A percentile compares a stretch with the other conserved stretches of the same genome.
These are phyloP conservation scores for Mrakia gelida DNA, from an alignment of 768 basidiomycete genomes.

Conservation along the genomic window DNA sequence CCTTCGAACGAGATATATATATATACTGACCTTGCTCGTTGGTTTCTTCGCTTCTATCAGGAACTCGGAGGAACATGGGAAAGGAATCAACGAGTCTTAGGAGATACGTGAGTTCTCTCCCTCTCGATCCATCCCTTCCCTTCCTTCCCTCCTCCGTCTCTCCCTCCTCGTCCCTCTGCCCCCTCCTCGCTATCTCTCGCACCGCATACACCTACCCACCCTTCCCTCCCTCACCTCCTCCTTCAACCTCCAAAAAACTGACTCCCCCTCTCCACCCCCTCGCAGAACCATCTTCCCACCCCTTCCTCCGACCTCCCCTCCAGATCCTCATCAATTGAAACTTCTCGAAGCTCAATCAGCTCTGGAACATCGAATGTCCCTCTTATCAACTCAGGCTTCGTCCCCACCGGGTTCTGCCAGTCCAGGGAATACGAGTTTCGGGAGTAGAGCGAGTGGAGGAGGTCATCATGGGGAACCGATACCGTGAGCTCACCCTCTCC, in stretches of 20 bases:
- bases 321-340: slow-evolving; percentile 16
- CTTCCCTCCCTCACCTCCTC: background rate
- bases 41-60: background rate
- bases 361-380: slow-evolving; percentile 20
- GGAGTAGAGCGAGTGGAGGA: background rate
- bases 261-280: background rate
- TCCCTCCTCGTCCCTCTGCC: background rate
- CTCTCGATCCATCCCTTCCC: background rate
- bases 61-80: slow-evolving; percentile 4
- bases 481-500: background rate
- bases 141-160: background rate
- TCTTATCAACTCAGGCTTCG: background rate
- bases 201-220: too few species aligned
- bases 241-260: background rate
- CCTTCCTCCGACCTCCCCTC: slow-evolving; percentile 6
- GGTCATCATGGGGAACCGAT: background rate
- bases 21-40: background rate
- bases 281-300: slow-evolving; percentile 13
- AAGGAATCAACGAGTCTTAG: slow-evolving; percentile 8
- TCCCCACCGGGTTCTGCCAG: background rate
- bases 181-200: background rate
- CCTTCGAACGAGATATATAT: too few species aligned
- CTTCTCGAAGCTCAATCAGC: slow-evolving; percentile 10
- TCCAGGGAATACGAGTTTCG: background rate
- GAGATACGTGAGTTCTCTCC: slow-evolving; percentile 14